Percentiles rank a stretch among this genome's conserved stretches.
Evolutionary conservation across 1,139 yeast genomes (phyloP).

Genomic region (Pneumocystis wakefieldiae): DNA sequence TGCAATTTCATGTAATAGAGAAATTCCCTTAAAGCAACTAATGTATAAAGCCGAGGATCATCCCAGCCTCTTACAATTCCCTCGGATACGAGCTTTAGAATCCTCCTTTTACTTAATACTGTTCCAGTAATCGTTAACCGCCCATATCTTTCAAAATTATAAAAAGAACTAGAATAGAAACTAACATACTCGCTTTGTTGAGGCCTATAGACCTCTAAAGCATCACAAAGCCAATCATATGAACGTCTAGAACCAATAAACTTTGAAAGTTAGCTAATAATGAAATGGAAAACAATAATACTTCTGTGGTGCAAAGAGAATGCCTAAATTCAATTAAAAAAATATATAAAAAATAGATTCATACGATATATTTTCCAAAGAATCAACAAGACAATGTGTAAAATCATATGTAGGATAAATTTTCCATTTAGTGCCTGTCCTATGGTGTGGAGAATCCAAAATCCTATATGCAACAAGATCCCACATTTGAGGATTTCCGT

Average conservation of each 20-base stretch:
- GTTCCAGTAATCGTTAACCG: constrained; percentile 91
- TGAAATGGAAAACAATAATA: not conserved
- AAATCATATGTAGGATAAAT: constrained; percentile 97
- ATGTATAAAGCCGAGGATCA: constrained; percentile 90
- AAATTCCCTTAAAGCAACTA: constrained; percentile 52
- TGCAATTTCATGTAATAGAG: not conserved
- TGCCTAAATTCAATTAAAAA: constrained; percentile 3
- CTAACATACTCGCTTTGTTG: constrained; percentile 65
- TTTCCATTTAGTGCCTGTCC: constrained; percentile 95
- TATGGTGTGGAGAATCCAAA: constrained; percentile 77
- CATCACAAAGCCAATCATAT: constrained; percentile 97
- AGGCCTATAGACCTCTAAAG: constrained; percentile 86
- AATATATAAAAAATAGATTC: constrained; percentile 29
- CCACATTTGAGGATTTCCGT: constrained; percentile 99
- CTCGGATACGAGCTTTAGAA: constrained; percentile 77
- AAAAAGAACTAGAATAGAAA: not conserved
- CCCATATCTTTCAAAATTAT: constrained; percentile 39
- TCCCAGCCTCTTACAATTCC: constrained; percentile 89
- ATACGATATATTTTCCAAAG: constrained; percentile 73
- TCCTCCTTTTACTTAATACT: constrained; percentile 85
- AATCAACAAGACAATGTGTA: constrained; percentile 97
- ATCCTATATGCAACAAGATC: constrained; percentile 98
- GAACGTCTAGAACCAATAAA: constrained; percentile 83
- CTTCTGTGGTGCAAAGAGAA: constrained; percentile 13
- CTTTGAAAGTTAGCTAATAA: constrained; percentile 47